phyloP scores from a whole-genome alignment of 176 grass and related monocot genomes.

The Triticum turgidum region DNA sequence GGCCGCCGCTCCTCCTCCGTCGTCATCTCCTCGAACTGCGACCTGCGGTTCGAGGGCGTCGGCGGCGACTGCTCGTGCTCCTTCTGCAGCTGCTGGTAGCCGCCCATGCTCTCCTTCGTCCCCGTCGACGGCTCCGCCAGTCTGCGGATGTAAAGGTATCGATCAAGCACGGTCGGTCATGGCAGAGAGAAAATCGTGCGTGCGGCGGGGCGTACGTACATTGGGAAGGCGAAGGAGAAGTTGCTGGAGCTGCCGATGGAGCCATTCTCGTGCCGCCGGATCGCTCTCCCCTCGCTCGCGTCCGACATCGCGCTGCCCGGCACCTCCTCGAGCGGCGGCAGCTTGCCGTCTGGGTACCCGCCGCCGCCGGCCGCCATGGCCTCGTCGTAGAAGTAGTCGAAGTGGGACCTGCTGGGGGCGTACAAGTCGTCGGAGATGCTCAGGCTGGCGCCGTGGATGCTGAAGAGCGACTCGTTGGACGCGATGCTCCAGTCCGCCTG shows the following conservation, averaged over 20 bases:
- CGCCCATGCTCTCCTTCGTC: conserved; percentile 32
- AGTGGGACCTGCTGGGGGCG: conserved; percentile 37
- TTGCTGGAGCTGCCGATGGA: conserved; percentile 60
- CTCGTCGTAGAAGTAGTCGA: conserved; percentile 55
- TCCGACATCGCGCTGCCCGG: conserved; percentile 31
- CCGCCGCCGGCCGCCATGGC: conserved; percentile 1
- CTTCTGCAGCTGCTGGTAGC: conserved; percentile 39
- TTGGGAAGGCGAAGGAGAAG: conserved; percentile 78
- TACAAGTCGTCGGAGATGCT: conserved; percentile 38
- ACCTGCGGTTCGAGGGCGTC: not conserved
- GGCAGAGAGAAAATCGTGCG: not conserved
- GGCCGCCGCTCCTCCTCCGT: conserved; percentile 38
- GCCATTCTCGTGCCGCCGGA: conserved; percentile 32
- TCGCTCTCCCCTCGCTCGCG: not conserved
- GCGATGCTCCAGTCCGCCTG: conserved; percentile 70
- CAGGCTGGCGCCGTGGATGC: conserved; percentile 49
- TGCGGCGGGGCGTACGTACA: conserved; percentile 42
- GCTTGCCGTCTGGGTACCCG: not conserved
- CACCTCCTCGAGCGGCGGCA: conserved; percentile 24
- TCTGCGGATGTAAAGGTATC: conserved; percentile 2
- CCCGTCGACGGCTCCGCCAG: conserved; percentile 38
- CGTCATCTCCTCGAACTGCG: conserved; percentile 46
- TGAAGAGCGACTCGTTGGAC: conserved; percentile 80
- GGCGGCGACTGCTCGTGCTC: not conserved
- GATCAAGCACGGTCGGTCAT: not conserved